Evolutionary conservation across 345 rosid genomes (phyloP).

Genomic region (Camelina sativa): DNA sequence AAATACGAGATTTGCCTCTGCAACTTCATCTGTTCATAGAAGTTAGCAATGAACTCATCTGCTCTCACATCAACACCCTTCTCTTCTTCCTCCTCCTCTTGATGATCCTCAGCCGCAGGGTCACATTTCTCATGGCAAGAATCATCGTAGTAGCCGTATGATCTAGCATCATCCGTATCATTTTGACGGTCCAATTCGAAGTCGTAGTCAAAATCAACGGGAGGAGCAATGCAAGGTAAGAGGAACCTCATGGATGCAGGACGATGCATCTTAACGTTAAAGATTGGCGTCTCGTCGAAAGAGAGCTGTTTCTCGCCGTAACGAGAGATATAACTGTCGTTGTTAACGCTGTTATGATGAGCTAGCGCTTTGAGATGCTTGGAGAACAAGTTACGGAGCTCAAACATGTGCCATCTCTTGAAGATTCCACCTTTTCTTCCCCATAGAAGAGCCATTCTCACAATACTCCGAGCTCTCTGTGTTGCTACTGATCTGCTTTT

Average conservation of each 20-base stretch:
- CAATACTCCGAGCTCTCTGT: conserved; percentile 58
- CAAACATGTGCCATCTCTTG: conserved; percentile 57
- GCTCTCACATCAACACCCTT: conserved; percentile 80
- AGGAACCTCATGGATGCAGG: conserved; percentile 68
- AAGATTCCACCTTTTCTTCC: conserved; percentile 76
- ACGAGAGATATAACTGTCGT: conserved; percentile 38
- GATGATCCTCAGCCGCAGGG: conserved; percentile 29
- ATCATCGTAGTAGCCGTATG: conserved; percentile 37
- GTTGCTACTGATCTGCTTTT: conserved; percentile 32
- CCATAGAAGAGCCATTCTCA: conserved; percentile 68
- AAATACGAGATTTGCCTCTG: conserved; percentile 80
- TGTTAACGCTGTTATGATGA: conserved; percentile 18
- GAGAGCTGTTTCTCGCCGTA: conserved; percentile 75
- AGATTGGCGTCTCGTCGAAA: conserved; percentile 77
- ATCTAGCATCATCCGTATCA: conserved; percentile 22
- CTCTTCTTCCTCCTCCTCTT: conserved; percentile 47
- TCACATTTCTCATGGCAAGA: conserved; percentile 26
- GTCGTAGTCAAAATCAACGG: conserved; percentile 65
- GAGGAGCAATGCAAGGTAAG: conserved; percentile 77
- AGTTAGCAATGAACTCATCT: conserved; percentile 79
- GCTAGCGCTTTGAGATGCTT: conserved; percentile 60
- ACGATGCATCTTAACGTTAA: conserved; percentile 64
- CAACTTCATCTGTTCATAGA: conserved; percentile 72
- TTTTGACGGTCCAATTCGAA: conserved; percentile 44
- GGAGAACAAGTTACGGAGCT: conserved; percentile 54